A percentile compares a stretch with the other conserved stretches of the same genome.
Evolutionary conservation across 257 asterid genomes (phyloP).

Genomic region (Solanum sitiens): DNA sequence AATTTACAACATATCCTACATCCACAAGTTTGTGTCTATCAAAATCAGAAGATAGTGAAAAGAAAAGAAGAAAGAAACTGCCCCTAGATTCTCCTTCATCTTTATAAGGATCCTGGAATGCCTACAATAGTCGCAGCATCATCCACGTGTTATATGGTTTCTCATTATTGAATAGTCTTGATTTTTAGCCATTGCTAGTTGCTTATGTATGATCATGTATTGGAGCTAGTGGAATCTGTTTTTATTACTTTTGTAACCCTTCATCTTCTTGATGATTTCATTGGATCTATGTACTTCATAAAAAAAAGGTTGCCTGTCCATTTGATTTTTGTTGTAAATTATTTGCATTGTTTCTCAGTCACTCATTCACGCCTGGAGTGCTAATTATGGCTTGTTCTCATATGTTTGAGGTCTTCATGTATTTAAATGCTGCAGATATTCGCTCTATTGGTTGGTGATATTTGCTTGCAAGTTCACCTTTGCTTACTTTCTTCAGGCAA

Average conservation of each 20-base stretch:
- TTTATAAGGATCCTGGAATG: neutral
- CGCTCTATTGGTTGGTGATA: conserved; percentile 87
- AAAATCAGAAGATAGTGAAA: too few species aligned
- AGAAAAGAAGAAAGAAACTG: neutral
- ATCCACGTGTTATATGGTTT: neutral
- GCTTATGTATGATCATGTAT: neutral
- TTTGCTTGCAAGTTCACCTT: conserved; percentile 85
- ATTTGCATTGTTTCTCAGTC: neutral
- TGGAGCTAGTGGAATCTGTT: neutral
- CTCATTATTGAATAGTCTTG: neutral
- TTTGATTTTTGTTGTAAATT: neutral
- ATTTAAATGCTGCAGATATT: conserved; percentile 53
- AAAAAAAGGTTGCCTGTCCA: neutral
- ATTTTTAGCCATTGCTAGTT: neutral
- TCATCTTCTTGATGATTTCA: neutral
- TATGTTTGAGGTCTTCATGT: neutral
- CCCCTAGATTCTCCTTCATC: neutral
- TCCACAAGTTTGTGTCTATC: too few species aligned
- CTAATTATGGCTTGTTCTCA: neutral
- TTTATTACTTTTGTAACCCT: neutral
- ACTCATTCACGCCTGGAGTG: neutral
- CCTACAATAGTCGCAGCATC: neutral
- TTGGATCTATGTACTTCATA: neutral
- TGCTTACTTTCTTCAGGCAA: conserved; percentile 96
- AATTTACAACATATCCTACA: too few species aligned